Evolutionary conservation across 495 filamentous ascomycete species (phyloP).

Genomic region (Cairneyella variabilis): DNA sequence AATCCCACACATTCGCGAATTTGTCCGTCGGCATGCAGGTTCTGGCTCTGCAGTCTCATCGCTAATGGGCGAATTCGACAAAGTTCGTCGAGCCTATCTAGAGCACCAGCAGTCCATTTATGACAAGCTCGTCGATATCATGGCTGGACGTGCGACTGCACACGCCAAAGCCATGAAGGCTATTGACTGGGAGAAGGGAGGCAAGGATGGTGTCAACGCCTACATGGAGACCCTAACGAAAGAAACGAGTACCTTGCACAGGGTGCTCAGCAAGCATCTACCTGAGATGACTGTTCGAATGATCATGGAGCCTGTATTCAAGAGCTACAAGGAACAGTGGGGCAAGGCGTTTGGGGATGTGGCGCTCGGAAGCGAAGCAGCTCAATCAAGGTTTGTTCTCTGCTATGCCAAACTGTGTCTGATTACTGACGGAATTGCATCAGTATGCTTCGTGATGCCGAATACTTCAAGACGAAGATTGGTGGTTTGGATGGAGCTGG

Average conservation of each 20-base stretch:
- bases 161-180: slow-evolving; percentile 74
- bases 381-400: slow-evolving; percentile 64
- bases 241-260: slow-evolving; percentile 83
- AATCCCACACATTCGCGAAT: slow-evolving; percentile 88
- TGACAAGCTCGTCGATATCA: slow-evolving; percentile 94
- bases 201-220: slow-evolving; percentile 43
- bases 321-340: slow-evolving; percentile 80
- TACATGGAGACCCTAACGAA: slow-evolving; percentile 92
- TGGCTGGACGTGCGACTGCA: slow-evolving; percentile 70
- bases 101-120: slow-evolving; percentile 93
- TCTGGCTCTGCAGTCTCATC: slow-evolving; percentile 39
- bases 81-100: slow-evolving; percentile 79
- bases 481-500: slow-evolving; percentile 78
- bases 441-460: slow-evolving; percentile 78
- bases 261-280: slow-evolving; percentile 81
- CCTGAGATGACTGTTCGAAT: slow-evolving; percentile 71
- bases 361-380: slow-evolving; percentile 59
- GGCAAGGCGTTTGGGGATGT: slow-evolving; percentile 69
- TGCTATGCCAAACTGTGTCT: background rate
- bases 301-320: slow-evolving; percentile 91
- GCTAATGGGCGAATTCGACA: slow-evolving; percentile 88
- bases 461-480: slow-evolving; percentile 69
- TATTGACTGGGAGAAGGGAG: slow-evolving; percentile 63
- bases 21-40: slow-evolving; percentile 69
- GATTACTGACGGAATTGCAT: background rate